Evolutionary conservation across 805 yeast genomes (phyloP), one percentile per base, ranked within the genome.

Genomic region (Kodamaea sagamina): DNA sequence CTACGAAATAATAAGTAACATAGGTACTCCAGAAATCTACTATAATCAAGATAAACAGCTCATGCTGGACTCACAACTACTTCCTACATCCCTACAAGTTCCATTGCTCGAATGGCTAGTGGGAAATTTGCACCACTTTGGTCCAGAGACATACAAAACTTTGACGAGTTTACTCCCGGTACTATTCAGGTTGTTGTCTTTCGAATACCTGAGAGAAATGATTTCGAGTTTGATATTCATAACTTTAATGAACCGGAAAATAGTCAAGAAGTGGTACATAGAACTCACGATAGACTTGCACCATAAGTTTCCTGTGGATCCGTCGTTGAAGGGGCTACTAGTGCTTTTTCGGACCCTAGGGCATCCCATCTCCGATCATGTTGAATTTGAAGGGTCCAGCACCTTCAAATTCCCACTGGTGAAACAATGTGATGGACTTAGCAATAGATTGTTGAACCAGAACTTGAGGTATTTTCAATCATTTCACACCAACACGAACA

Each of bases 251-350:
- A 44, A 27, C 16, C 19, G 36, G 11, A 31, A 31, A 12, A 28
- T 8, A n/a, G 36, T 45, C 12, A 49, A 49, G 25, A 39, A 39
- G 6, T 67, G 71, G 71, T 66, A 66, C 21, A 53, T 64, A 11
- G 56, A 59, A 38, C 43, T 54, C 13, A 61, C 59, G 7, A 57
- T 58, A 1, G 67, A 61, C 24, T 52, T 66, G 32, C 53, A 46
- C 36, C 29, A 38, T 2, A 59, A 58, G 35, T 67, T 67, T 43
- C 72, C 72, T 13, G 44, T 51, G 25, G 72, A 67, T 41, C 57
- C 53, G 12, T 49, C 56, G 17, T 49, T 67, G 27, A 55, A 48
- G 18, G 36, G 41, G 19, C n/a, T 36, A 13, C 17, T 42, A 6
- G 13, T 22, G 13, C 31, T 35, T 7, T 41, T 41, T 8, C 12